Evolutionary conservation across 176 grass and related monocot species (phyloP), one percentile per base, ranked within the genome.

Genomic region (Eragrostis curvula): DNA sequence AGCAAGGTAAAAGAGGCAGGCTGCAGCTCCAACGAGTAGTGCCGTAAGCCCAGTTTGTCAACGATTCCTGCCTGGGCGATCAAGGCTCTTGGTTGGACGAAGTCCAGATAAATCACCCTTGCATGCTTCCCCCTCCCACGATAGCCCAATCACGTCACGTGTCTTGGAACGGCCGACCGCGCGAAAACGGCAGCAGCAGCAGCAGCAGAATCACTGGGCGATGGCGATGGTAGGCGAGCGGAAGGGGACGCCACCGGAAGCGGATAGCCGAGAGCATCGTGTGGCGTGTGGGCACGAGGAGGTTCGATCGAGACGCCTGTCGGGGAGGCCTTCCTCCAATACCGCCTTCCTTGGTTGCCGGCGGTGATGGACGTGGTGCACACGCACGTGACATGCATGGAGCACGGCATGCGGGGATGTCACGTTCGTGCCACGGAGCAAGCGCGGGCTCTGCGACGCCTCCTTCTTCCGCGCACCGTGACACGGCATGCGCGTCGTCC

Each of bases 351-450:
- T 2, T 36, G 32, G 50, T 69, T 83, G 74, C 46, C 84, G 60
- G 68, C 70, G 69, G 88, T 51, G 81, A 95, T 95, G 90, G 90
- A 98, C 74, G 84, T 95, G 92, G 88, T 86, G 68, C 95, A 95
- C 84, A 98, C 95, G 12, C 95, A 81, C 86, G n/a, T n/a, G n/a
- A n/a, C n/a, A n/a, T n/a, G n/a, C n/a, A n/a, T n/a, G n/a, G n/a
- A n/a, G n/a, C n/a, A n/a, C n/a, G n/a, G n/a, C n/a, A n/a, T n/a
- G n/a, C n/a, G n/a, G n/a, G n/a, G n/a, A n/a, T n/a, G n/a, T n/a
- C n/a, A n/a, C n/a, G n/a, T n/a, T n/a, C n/a, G 90, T 98, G 59
- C 92, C 95, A 2, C 48, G 78, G n/a, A 94, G 90, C 70, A 98
- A 93, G 86, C 92, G 92, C 10, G 88, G 95, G 21, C 96, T 98